Conservation (phyloP, 805 yeast genomes). For the Schwanniomyces polymorphus region DNA sequence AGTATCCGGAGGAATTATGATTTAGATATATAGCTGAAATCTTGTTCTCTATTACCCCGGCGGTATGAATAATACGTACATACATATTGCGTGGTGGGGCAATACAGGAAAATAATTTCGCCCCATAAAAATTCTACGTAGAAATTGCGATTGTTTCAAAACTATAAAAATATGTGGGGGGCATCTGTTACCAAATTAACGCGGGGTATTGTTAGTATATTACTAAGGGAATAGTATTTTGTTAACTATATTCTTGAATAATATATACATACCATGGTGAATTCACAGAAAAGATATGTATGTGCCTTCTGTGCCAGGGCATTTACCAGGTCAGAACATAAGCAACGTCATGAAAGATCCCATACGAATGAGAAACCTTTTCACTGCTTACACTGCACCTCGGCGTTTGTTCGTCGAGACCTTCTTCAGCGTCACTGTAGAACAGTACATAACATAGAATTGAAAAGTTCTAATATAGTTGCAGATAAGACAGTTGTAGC, state of each 20-base stretch:
- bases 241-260: neutral
- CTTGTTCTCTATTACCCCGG: neutral
- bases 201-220: slow-evolving; percentile 1
- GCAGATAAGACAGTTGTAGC: neutral
- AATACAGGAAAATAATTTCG: neutral
- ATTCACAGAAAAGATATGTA: slow-evolving; percentile 63
- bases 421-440: slow-evolving; percentile 73
- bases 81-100: neutral
- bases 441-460: slow-evolving; percentile 62
- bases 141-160: neutral
- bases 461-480: slow-evolving; percentile 2
- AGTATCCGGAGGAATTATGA: too few species aligned
- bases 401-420: slow-evolving; percentile 77
- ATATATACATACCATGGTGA: slow-evolving; percentile 14
- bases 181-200: neutral
- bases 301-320: slow-evolving; percentile 81
- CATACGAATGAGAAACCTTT: slow-evolving; percentile 83
- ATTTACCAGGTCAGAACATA: slow-evolving; percentile 77
- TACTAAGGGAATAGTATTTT: neutral
- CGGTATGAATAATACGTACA: neutral
- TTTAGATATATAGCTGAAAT: neutral
- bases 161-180: neutral
- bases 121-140: neutral
- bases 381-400: slow-evolving; percentile 66
- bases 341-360: slow-evolving; percentile 74